Base-by-base conservation (phyloP, 1,139 yeast genomes). In the Hanseniaspora sp. region DNA sequence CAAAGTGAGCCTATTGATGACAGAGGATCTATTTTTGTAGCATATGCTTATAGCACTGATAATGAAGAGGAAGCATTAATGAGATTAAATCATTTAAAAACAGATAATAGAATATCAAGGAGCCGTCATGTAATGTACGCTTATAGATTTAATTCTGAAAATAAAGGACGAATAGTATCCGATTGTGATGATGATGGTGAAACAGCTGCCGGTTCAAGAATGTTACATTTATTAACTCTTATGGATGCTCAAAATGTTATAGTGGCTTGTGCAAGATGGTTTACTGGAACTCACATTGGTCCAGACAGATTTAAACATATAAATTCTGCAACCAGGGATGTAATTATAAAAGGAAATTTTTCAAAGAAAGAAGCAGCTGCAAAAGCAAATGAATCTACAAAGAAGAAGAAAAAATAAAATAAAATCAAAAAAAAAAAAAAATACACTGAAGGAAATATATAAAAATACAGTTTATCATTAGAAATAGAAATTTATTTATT, bases 141-240 rank as follows among this genome's bases (percentile, higher is more conserved):
- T 0, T 90, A 92, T 83, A 71, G 97, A 58, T 83, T 90, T 2
- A 74, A 74, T 58, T 61, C 61, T 17, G 71, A 76, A 30, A 68
- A 67, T 12, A 71, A 75, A 35, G 82, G 80, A 0, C 75, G 80
- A 0, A 74, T 76, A 47, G 76, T 74, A 56, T 92, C 86, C 62
- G 97, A 92, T 63, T 87, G 86, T 63, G 97, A 92, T 63, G 98
- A 94, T 65, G 98, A 92, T 65, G 98, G 98, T 4, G 99, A 92
- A 64, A 77, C 95, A 0, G 98, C 97, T 0, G 96, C 98, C 0
- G 98, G 99, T 5, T 81, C 94, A 6, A 71, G 96, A 57, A 71
- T 90, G 72, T 69, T 88, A 56, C 96, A 88, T 71, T 69, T 90
- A 55, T 69, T 90, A 58, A 80, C 86, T 49, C 78, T 80, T 63